Base-by-base conservation (phyloP, 2,329 filamentous ascomycete species). In the Fusarium sp. region DNA sequence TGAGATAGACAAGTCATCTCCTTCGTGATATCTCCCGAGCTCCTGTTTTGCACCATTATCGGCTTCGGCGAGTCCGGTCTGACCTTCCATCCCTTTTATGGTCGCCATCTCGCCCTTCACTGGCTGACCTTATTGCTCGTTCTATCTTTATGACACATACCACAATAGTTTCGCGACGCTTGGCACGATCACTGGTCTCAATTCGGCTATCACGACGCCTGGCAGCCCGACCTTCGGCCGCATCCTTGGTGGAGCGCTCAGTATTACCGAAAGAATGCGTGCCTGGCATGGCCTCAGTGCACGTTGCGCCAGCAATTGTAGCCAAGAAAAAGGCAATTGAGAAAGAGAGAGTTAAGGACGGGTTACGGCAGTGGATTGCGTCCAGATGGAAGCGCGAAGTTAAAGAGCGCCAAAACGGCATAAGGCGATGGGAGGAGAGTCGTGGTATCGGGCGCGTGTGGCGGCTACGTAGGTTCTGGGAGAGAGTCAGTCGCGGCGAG, bases 71-170 rank as follows among this genome's bases (percentile, higher is more conserved):
- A 67, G 86, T 84, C 36, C 87, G 88, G 36, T 72, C 80, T 34
- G 77, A 83, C 6, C 84, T 93, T 5, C 82, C 85, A 6, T 84
- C 85, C 17, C 81, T 88, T 33, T 83, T 93, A 13, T 80, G 81
- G 9, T 86, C 85, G 7, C 84, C 88, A 6, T 84, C 82, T 28
- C 85, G 89, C 9, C 88, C 90, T 4, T 85, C 87, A 6, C 81
- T 90, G 3, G 78, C 87, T 38, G 87, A 91, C 57, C 88, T 92
- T 15, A 88, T 90, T 53, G 79, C 83, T 22, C 85, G 89, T 40
- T 85, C 83, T 76, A 92, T 93, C 75, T 91, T 92, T 78, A 79
- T 92, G 42, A 91, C 89, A 40, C 83, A 85, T 56, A 92, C 89
- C 15, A 87, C 90, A 34, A 84, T 90, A 45, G 85, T 90, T 24